phyloP scores from a whole-genome alignment of 2,329 filamentous ascomycete genomes.

The Diaporthe ampelina region DNA sequence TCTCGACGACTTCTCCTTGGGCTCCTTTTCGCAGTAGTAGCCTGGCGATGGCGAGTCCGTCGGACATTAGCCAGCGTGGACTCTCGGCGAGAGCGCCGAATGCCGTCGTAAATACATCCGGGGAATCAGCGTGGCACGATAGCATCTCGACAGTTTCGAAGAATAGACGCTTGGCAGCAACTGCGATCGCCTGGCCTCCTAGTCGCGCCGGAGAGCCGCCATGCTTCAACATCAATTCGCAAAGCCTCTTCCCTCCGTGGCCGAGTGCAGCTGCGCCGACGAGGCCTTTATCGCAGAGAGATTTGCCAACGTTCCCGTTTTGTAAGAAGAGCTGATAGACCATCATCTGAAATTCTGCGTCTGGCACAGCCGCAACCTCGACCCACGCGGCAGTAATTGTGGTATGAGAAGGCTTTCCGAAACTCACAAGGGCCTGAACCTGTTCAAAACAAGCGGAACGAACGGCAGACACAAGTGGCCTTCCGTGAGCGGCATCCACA shows the following conservation, averaged over 20 bases:
- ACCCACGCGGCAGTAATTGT: neutral
- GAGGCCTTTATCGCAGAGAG: neutral
- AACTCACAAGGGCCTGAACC: neutral
- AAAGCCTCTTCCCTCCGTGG: neutral
- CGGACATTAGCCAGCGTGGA: neutral
- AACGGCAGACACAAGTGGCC: neutral
- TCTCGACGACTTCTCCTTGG: neutral
- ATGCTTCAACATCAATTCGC: neutral
- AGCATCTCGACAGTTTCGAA: neutral
- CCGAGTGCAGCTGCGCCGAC: neutral
- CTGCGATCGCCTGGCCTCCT: neutral
- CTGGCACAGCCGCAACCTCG: neutral
- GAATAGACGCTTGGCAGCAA: neutral
- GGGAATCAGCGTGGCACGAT: neutral
- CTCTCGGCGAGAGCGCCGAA: neutral
- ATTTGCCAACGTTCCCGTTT: neutral
- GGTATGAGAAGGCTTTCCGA: neutral
- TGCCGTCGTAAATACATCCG: neutral
- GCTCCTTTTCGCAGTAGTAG: neutral
- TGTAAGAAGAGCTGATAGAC: neutral
- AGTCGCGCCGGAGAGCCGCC: neutral
- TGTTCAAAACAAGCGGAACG: neutral
- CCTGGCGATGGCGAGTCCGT: neutral
- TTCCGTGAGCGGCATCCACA: neutral
- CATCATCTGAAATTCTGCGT: neutral